These are phyloP conservation scores for Mycena indigotica DNA, from an alignment of 768 basidiomycete genomes.

Conservation along the genomic window DNA sequence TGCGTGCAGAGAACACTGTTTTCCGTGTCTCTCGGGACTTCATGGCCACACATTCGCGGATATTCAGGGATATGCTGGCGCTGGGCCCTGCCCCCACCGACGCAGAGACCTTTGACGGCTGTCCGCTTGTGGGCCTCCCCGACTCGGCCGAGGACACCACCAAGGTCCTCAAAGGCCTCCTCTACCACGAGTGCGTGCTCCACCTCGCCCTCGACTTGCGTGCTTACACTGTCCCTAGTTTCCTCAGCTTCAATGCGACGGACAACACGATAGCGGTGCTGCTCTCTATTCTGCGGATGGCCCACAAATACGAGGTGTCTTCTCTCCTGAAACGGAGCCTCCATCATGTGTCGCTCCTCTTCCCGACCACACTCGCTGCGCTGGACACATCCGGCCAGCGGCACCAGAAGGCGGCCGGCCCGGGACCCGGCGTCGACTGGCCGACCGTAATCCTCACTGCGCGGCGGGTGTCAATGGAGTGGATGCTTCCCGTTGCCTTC, in stretches of 20 bases:
- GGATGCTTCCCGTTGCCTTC: slow-evolving; percentile 7
- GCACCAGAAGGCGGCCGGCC: no score
- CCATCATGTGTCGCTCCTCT: not conserved
- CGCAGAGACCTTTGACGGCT: not conserved
- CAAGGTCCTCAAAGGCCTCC: not conserved
- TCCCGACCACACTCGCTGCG: not conserved
- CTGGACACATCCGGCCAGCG: no score
- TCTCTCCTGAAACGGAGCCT: not conserved
- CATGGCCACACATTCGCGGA: not conserved
- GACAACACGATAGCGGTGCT: not conserved
- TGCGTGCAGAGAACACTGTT: not conserved
- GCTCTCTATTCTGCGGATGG: not conserved
- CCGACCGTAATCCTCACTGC: not conserved
- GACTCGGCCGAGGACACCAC: not conserved
- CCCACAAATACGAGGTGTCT: not conserved
- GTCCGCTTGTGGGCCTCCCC: not conserved
- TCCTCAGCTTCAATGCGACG: not conserved
- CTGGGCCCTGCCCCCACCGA: not conserved
- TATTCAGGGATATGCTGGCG: not conserved
- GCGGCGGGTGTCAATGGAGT: not conserved
- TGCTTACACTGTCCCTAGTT: not conserved
- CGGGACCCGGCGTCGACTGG: no score
- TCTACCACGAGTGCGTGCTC: not conserved
- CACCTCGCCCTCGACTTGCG: not conserved
- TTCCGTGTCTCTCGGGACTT: not conserved